These are phyloP conservation scores for Amylocystis lapponica DNA, from an alignment of 768 basidiomycete species.

Conservation along the genomic window DNA sequence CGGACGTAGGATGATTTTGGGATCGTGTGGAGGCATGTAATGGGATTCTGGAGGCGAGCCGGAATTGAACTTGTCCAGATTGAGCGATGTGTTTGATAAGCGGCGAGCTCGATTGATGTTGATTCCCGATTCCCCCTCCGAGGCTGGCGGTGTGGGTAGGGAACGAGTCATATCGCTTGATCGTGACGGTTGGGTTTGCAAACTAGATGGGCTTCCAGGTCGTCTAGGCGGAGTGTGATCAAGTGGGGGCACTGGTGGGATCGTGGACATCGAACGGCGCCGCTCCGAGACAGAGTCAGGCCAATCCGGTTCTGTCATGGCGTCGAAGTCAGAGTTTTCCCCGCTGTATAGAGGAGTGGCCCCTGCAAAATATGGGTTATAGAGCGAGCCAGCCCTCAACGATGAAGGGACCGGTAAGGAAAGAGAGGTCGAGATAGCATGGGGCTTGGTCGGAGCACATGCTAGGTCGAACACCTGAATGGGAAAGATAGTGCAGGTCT, in stretches of 20 bases:
- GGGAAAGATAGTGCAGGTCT: constrained; percentile 4
- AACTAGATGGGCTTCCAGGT: constrained; percentile 44
- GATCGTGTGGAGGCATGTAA: constrained; percentile 33
- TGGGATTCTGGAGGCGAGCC: constrained; percentile 29
- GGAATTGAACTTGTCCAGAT: constrained; percentile 28
- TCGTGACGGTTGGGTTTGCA: constrained; percentile 43
- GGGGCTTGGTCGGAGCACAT: constrained; percentile 1
- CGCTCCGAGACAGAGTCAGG: not conserved
- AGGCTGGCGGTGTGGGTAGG: constrained; percentile 41
- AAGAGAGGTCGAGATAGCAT: not conserved
- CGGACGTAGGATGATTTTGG: constrained; percentile 61
- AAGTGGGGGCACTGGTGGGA: constrained; percentile 20
- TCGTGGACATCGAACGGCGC: constrained; percentile 13
- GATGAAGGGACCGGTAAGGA: not conserved
- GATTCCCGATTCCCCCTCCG: constrained; percentile 15
- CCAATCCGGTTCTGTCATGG: not conserved
- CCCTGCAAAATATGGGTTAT: constrained; percentile 19
- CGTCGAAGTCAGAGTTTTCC: not conserved
- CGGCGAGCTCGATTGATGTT: constrained; percentile 24
- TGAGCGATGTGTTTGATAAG: constrained; percentile 29
- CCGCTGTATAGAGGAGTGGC: constrained; percentile 14
- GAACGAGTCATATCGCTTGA: constrained; percentile 42
- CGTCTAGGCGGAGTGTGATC: constrained; percentile 26
- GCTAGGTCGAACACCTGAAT: too few relatives aligned
- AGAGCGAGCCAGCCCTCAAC: constrained; percentile 6